These are phyloP conservation scores for Sporothrix mexicana DNA, from an alignment of 2,329 filamentous ascomycete species.

Conservation along the genomic window DNA sequence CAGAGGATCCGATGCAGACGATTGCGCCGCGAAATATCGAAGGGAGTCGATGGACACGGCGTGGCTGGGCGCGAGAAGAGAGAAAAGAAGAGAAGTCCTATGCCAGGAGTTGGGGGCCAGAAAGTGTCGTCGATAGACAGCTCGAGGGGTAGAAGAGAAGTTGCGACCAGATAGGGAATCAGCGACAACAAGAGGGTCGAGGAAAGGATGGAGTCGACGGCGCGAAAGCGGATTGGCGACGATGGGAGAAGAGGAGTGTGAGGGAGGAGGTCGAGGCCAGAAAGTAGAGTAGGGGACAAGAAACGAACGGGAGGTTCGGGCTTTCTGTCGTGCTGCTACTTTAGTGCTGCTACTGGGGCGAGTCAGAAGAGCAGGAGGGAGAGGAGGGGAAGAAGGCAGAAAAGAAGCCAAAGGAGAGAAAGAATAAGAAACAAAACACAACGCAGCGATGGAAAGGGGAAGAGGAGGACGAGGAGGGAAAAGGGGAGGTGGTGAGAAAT, in stretches of 20 bases:
- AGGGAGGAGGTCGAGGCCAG: neutral
- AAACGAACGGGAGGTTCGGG: conserved; percentile 21
- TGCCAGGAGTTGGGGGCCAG: conserved; percentile 1
- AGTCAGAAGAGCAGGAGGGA: conserved; percentile 9
- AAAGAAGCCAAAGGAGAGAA: conserved; percentile 1
- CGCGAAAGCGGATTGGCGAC: conserved; percentile 24
- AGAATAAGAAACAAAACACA: conserved; percentile 3
- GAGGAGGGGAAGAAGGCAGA: neutral
- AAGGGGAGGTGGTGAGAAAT: conserved; percentile 28
- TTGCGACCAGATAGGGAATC: conserved; percentile 16
- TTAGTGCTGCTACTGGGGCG: conserved; percentile 12
- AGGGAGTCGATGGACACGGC: neutral
- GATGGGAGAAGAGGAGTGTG: conserved; percentile 18
- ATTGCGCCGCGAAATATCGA: neutral
- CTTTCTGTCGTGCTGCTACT: conserved; percentile 14
- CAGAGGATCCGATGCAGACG: conserved; percentile 9
- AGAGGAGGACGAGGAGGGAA: conserved; percentile 22
- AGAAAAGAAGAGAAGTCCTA: neutral
- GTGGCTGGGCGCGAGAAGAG: neutral
- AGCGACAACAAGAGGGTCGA: neutral
- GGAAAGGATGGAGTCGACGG: conserved; percentile 22
- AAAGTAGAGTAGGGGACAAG: neutral
- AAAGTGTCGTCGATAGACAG: conserved; percentile 17
- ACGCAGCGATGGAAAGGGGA: conserved; percentile 2
- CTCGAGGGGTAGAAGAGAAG: neutral